Evolutionary conservation across 805 yeast genomes (phyloP).

Genomic region (Starmerella floricola): DNA sequence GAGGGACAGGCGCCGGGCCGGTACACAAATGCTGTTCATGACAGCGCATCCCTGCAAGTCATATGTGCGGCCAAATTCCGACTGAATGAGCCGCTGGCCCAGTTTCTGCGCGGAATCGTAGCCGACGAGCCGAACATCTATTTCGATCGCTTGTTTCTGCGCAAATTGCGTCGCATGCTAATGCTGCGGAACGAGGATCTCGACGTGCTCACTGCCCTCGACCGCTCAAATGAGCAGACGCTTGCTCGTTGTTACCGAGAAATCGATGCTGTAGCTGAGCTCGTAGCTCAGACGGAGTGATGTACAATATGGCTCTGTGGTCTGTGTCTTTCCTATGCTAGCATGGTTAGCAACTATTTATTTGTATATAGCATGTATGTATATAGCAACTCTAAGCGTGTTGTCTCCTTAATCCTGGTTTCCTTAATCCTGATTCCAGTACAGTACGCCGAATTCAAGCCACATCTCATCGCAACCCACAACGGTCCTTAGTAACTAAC

Average conservation of each 20-base stretch:
- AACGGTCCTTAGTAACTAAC: no score
- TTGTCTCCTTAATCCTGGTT: no score
- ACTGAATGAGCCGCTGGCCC: slow-evolving; percentile 7
- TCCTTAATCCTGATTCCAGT: no score
- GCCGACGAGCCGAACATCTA: slow-evolving; percentile 6
- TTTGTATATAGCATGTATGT: no score
- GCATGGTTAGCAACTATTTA: no score
- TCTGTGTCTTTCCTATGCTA: no score
- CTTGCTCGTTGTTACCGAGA: neutral
- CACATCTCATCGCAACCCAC: no score
- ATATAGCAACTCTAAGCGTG: no score
- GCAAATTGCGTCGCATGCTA: slow-evolving; percentile 5
- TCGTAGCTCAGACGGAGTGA: neutral
- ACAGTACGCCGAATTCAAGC: no score
- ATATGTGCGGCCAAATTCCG: slow-evolving; percentile 4
- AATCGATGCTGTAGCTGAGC: neutral
- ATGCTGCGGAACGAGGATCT: slow-evolving; percentile 5
- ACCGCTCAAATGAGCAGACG: slow-evolving; percentile 4
- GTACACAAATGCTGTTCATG: slow-evolving; percentile 10
- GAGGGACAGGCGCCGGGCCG: neutral
- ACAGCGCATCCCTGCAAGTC: slow-evolving; percentile 13
- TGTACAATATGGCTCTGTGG: no score
- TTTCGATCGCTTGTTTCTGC: slow-evolving; percentile 11
- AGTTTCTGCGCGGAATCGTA: slow-evolving; percentile 7
- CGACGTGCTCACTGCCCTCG: slow-evolving; percentile 5